A percentile compares a stretch with the other conserved stretches of the same genome.
phyloP scores from a whole-genome alignment of 352 stramenopile genomes.

The Aphanomyces euteiches region DNA sequence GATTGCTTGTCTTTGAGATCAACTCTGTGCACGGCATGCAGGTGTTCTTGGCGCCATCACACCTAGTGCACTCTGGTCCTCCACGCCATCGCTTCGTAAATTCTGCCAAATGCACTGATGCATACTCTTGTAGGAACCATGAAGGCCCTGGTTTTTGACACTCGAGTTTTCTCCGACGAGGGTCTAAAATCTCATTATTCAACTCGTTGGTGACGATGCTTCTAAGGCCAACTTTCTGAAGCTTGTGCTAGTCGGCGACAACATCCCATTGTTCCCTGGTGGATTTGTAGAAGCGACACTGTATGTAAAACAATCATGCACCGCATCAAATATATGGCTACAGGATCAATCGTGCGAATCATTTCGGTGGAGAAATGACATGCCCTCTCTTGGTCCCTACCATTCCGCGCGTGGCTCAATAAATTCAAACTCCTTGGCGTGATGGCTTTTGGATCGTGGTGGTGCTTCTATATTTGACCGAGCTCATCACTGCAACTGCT shows the following conservation, averaged over 20 bases:
- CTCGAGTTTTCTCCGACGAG: too few relatives aligned
- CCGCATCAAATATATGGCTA: constrained; percentile 89
- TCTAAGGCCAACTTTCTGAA: constrained; percentile 46
- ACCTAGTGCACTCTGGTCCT: too few relatives aligned
- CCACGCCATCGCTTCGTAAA: too few relatives aligned
- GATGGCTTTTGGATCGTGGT: constrained; percentile 60
- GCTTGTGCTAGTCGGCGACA: constrained; percentile 52
- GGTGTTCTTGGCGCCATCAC: too few relatives aligned
- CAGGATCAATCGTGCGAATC: constrained; percentile 80
- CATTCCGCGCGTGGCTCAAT: constrained; percentile 77
- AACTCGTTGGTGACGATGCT: constrained; percentile 47
- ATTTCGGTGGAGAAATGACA: constrained; percentile 88
- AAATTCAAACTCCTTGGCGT: constrained; percentile 75
- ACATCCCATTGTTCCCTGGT: constrained; percentile 81
- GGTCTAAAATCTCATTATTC: too few relatives aligned
- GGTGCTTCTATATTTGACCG: constrained; percentile 80
- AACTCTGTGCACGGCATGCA: too few relatives aligned
- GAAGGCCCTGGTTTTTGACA: too few relatives aligned
- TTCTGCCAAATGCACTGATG: too few relatives aligned
- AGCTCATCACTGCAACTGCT: constrained; percentile 85
- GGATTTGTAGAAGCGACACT: constrained; percentile 94
- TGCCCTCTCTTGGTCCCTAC: constrained; percentile 77
- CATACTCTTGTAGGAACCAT: too few relatives aligned
- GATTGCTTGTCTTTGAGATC: too few relatives aligned
- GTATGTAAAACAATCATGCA: constrained; percentile 68